Base-by-base conservation (phyloP, 805 yeast species). In the Saturnispora dispora region DNA sequence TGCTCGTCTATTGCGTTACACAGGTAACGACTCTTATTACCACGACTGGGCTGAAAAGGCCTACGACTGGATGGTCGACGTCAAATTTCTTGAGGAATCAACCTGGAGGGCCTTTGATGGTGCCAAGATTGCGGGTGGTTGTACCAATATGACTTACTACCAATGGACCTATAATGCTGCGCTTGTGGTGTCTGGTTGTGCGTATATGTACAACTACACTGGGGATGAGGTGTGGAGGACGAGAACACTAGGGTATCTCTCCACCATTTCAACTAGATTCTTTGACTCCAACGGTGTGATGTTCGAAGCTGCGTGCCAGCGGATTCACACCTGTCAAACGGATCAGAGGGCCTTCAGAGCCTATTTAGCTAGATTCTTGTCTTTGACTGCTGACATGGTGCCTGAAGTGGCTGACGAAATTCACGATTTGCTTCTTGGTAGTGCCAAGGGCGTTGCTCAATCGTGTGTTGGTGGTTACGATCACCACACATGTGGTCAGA, bases 321-420 rank as follows among this genome's bases (percentile, higher is more conserved):
- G 74, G 17, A 57, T 70, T 1, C 64, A 63, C 8, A 71, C 74
- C 39, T 90, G 98, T 72, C 79, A 87, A 67, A 83, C 79, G 51
- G 97, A 90, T 72, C 96, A 90, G 72, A 75, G 96, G 53, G 81
- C 93, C n/a, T 90, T 91, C 76, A 88, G 86, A 71, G 96, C 96
- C 1, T 85, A 83, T 59, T 76, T 87, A 58, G 64, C 88, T 2
- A 73, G 96, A 52, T 82, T 82, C 64, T 66, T 90, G 63, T 93
- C 89, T 2, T 68, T 79, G 50, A 83, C 96, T 1, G 81, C 91
- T 0, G 74, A 78, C 46, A 67, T 91, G 65, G 83, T 79, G 1
- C 95, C 96, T 5, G 71, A 70, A 23, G 70, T 79, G 1, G 62
- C 63, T 36, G 68, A 67, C 40, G 57, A 61, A 3, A 71, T 78